These are phyloP conservation scores for Chlamydomonas incerta DNA, from an alignment of 139 green algal genomes.

Conservation along the genomic window DNA sequence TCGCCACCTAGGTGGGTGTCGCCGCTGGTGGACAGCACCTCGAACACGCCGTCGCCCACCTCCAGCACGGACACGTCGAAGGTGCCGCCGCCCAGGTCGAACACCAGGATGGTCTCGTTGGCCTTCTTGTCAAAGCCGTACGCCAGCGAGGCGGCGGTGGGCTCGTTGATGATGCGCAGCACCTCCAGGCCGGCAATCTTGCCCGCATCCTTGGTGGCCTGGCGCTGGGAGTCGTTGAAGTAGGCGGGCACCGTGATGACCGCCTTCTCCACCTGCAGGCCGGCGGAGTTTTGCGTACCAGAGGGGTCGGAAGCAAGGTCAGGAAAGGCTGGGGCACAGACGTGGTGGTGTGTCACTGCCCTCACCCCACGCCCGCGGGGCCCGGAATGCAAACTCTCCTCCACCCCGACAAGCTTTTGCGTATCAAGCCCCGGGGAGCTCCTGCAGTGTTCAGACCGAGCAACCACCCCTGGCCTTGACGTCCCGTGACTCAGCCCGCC, in stretches of 20 bases:
- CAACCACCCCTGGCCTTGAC: no score
- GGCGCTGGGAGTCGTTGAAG: constrained; percentile 99
- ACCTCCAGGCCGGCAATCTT: constrained; percentile 97
- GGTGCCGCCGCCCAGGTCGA: constrained; percentile 98
- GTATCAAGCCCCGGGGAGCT: no score
- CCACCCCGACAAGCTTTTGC: no score
- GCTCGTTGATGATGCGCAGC: constrained; percentile 99
- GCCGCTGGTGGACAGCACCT: constrained; percentile 97
- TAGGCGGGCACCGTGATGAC: constrained; percentile 99
- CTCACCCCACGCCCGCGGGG: no score
- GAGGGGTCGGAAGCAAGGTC: no score
- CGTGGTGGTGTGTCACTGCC: no score
- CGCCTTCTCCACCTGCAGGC: constrained; percentile 84
- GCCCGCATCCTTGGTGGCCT: constrained; percentile 86
- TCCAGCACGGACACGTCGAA: constrained; percentile 98
- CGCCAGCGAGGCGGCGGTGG: constrained; percentile 96
- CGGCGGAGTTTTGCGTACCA: no score
- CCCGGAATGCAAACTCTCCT: no score
- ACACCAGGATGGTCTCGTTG: constrained; percentile 99
- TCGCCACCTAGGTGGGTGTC: constrained; percentile 99
- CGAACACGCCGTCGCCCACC: constrained; percentile 99
- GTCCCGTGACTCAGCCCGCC: no score
- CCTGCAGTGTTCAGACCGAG: no score
- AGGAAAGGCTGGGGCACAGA: no score
- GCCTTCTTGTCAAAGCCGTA: constrained; percentile 98